phyloP scores from a whole-genome alignment of 2,329 filamentous ascomycete genomes.

The Cladophialophora exuberans region DNA sequence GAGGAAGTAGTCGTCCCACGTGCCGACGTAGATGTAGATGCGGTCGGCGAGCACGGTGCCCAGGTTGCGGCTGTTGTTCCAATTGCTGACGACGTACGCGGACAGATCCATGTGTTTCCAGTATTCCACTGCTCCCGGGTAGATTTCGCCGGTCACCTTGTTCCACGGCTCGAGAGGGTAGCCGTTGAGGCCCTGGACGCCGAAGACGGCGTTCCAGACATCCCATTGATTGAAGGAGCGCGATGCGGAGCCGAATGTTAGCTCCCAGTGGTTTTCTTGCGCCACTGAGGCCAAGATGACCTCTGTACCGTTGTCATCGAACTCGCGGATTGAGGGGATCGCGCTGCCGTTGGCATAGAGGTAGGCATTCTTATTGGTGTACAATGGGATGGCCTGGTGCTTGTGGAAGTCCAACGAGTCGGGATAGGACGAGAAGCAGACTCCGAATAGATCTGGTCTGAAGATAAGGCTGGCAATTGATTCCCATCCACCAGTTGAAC shows the following conservation, averaged over 20 bases:
- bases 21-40: conserved; percentile 22
- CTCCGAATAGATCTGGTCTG: conserved; percentile 20
- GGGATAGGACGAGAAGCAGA: conserved; percentile 19
- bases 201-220: conserved; percentile 24
- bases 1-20: conserved; percentile 22
- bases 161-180: conserved; percentile 25
- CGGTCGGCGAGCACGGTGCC: conserved; percentile 6
- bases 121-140: conserved; percentile 21
- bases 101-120: conserved; percentile 22
- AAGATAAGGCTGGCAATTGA: conserved; percentile 19
- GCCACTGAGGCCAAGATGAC: conserved; percentile 13
- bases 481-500: conserved; percentile 20
- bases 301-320: conserved; percentile 14
- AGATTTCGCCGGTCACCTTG: conserved; percentile 24
- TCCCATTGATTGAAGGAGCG: conserved; percentile 23
- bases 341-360: conserved; percentile 11
- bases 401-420: conserved; percentile 21
- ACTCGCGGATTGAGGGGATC: conserved; percentile 19
- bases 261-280: conserved; percentile 25
- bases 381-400: conserved; percentile 21
- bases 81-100: conserved; percentile 17
- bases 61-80: conserved; percentile 22
- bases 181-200: conserved; percentile 17
- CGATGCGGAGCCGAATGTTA: conserved; percentile 17
- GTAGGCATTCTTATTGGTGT: conserved; percentile 18